These are phyloP conservation scores for Phycomyces blakesleeanus DNA, from an alignment of 192 early-diverging fungal species.

Conservation along the genomic window DNA sequence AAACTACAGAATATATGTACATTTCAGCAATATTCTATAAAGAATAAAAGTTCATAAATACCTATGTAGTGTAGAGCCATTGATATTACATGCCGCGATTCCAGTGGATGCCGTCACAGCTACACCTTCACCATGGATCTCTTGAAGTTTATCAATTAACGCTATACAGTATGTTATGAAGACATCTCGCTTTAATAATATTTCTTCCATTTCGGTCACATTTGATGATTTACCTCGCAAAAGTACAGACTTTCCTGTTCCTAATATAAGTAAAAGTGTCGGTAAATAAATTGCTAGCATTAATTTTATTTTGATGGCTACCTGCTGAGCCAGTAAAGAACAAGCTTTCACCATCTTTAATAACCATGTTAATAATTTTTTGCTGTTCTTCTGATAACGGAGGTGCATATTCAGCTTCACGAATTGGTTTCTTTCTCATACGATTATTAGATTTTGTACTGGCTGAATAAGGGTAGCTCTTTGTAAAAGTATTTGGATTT, in stretches of 20 bases:
- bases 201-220: not conserved
- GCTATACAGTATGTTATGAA: constrained; percentile 16
- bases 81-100: constrained; percentile 77
- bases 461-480: no score
- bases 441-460: no score
- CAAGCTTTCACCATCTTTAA: constrained; percentile 48
- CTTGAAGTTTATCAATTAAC: constrained; percentile 38
- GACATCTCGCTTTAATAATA: not conserved
- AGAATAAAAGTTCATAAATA: not conserved
- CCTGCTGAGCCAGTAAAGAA: constrained; percentile 82
- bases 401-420: constrained; percentile 13
- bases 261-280: not conserved
- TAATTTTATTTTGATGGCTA: not conserved
- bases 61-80: constrained; percentile 67
- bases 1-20: constrained; percentile 42
- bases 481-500: no score
- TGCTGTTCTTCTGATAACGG: constrained; percentile 53
- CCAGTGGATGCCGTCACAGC: constrained; percentile 74
- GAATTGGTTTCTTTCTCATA: not conserved
- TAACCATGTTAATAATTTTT: constrained; percentile 54
- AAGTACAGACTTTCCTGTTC: constrained; percentile 48
- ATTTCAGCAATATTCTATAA: not conserved
- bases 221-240: constrained; percentile 28
- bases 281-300: no score
- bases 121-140: constrained; percentile 34